Percentiles rank a stretch among this genome's conserved stretches.
These are phyloP conservation scores for Alnus glutinosa DNA, from an alignment of 306 rosid species.

Conservation along the genomic window DNA sequence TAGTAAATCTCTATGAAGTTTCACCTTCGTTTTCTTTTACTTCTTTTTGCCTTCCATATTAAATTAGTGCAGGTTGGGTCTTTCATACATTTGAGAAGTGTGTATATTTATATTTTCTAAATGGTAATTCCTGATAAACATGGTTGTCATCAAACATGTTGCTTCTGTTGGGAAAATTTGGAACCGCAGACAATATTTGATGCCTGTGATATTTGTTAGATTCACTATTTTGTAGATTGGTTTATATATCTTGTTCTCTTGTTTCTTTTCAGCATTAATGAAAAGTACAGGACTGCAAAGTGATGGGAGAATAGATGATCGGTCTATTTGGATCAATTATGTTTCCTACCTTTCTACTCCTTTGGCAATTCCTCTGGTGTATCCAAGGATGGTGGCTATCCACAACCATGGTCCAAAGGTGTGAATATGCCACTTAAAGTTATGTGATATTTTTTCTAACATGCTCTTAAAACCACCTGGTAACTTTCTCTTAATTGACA, in stretches of 20 bases:
- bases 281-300: conserved; percentile 76
- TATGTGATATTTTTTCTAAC: not conserved
- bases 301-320: conserved; percentile 88
- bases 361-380: conserved; percentile 86
- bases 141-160: not conserved
- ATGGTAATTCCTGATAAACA: not conserved
- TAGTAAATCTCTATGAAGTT: not conserved
- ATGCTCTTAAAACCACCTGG: conserved; percentile 25
- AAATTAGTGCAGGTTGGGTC: not conserved
- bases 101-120: not conserved
- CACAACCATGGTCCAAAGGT: conserved; percentile 84
- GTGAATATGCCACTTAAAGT: not conserved
- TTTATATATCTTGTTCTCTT: conserved; percentile 31
- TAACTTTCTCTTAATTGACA: conserved; percentile 38
- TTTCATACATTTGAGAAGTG: not conserved
- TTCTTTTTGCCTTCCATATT: not conserved
- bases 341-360: conserved; percentile 80
- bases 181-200: not conserved
- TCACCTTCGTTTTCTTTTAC: not conserved
- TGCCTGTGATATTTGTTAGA: not conserved
- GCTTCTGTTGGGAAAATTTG: not conserved
- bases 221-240: conserved; percentile 13
- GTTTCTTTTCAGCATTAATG: conserved; percentile 71
- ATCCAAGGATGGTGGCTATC: conserved; percentile 90
- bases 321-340: conserved; percentile 84